Conservation (phyloP, 257 asterid species). For the Jasminum sambac region DNA sequence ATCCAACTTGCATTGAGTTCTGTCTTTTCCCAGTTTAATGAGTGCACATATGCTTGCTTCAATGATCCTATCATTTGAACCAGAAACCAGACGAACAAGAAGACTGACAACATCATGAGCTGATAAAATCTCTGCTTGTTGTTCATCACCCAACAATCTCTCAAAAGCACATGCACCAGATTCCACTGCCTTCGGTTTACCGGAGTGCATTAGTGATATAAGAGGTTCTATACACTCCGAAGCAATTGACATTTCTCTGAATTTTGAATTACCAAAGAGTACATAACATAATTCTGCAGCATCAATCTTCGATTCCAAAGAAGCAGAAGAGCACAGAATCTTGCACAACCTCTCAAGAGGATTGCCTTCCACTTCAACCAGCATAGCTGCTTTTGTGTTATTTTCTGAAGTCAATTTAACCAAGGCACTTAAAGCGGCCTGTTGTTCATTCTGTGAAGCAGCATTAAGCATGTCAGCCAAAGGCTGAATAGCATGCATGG, state of each 20-base stretch:
- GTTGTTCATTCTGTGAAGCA: conserved; percentile 57
- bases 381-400: conserved; percentile 51
- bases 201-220: conserved; percentile 67
- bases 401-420: conserved; percentile 63
- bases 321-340: conserved; percentile 53
- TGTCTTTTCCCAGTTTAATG: conserved; percentile 79
- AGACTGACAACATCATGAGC: conserved; percentile 58
- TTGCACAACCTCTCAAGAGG: conserved; percentile 58
- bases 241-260: conserved; percentile 55
- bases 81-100: conserved; percentile 68
- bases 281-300: conserved; percentile 73
- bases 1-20: conserved; percentile 84
- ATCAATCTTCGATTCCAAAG: conserved; percentile 61
- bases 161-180: conserved; percentile 81
- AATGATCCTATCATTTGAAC: conserved; percentile 65
- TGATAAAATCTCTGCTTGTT: conserved; percentile 58
- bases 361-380: conserved; percentile 68
- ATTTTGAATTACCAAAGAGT: conserved; percentile 55
- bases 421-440: conserved; percentile 70
- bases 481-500: conserved; percentile 80
- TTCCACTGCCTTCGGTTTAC: conserved; percentile 56
- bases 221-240: conserved; percentile 66
- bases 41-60: conserved; percentile 83
- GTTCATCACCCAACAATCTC: conserved; percentile 74
- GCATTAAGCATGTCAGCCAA: conserved; percentile 73